Conservation (phyloP, 345 rosid genomes). For the Bruguiera gymnorhiza region DNA sequence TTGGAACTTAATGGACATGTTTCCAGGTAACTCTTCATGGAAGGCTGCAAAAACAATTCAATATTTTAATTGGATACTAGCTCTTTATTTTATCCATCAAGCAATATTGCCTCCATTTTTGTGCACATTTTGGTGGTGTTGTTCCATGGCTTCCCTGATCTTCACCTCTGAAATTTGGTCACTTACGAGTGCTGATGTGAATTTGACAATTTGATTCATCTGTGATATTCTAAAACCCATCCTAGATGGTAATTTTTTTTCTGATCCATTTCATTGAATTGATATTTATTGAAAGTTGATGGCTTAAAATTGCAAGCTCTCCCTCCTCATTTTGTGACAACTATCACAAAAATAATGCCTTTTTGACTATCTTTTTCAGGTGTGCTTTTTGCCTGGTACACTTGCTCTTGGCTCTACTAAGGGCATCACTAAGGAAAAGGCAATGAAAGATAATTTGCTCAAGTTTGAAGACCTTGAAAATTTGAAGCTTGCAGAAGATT, state of each 20-base stretch:
- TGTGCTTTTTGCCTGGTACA: slow-evolving; percentile 90
- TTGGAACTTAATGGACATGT: background rate
- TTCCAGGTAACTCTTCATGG: no score
- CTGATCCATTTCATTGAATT: background rate
- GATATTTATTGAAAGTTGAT: background rate
- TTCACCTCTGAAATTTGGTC: slow-evolving; percentile 1
- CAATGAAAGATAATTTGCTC: slow-evolving; percentile 72
- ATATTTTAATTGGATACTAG: background rate
- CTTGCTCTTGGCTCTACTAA: slow-evolving; percentile 98
- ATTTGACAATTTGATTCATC: background rate
- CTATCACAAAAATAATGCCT: background rate
- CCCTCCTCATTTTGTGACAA: background rate
- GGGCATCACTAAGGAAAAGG: slow-evolving; percentile 75
- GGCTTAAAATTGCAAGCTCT: background rate
- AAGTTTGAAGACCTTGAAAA: slow-evolving; percentile 86
- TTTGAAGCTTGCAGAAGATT: slow-evolving; percentile 91
- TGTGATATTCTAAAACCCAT: background rate
- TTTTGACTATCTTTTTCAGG: slow-evolving; percentile 39
- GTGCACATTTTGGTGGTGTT: background rate
- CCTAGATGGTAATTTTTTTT: background rate
- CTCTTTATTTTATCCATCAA: background rate
- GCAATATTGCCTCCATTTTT: background rate
- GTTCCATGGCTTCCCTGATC: background rate
- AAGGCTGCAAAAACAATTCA: no score
- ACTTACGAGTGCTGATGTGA: background rate